Conservation (phyloP, 2,329 filamentous ascomycete genomes). For the Colletotrichum tropicicola region DNA sequence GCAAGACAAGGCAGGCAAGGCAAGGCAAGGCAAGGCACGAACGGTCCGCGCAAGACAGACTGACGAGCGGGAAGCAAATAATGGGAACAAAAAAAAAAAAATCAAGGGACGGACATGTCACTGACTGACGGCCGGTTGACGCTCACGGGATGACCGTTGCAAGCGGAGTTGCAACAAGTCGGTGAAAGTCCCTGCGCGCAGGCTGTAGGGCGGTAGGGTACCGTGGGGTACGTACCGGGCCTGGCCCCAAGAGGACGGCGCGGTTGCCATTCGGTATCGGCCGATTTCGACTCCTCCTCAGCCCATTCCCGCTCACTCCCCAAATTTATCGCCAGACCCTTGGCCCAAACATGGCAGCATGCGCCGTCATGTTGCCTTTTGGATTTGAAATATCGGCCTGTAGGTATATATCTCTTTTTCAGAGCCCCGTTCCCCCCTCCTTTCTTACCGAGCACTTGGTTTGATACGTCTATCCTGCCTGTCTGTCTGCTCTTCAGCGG, state of each 20-base stretch:
- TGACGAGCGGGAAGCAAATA: neutral
- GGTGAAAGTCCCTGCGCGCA: constrained; percentile 27
- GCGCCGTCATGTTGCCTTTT: constrained; percentile 29
- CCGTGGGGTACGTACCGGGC: constrained; percentile 16
- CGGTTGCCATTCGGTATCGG: constrained; percentile 39
- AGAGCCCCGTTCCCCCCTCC: constrained; percentile 17
- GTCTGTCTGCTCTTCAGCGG: constrained; percentile 23
- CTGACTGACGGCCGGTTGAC: neutral
- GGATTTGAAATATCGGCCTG: constrained; percentile 30
- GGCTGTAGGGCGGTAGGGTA: constrained; percentile 9
- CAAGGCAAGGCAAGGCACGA: no score
- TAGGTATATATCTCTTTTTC: constrained; percentile 26
- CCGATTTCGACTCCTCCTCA: constrained; percentile 45
- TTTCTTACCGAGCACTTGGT: constrained; percentile 10
- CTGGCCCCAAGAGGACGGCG: constrained; percentile 14
- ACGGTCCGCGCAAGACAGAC: neutral
- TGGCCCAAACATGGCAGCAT: constrained; percentile 31
- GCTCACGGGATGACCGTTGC: constrained; percentile 8
- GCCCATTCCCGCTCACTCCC: constrained; percentile 45
- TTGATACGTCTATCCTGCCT: constrained; percentile 18
- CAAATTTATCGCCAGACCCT: constrained; percentile 44
- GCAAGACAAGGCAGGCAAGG: no score
- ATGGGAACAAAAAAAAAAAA: neutral
- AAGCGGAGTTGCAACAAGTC: constrained; percentile 21
- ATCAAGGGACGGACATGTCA: neutral